Base-by-base conservation (phyloP, 1,284 basidiomycete species). In the Cutaneotrichosporon arboriforme region DNA sequence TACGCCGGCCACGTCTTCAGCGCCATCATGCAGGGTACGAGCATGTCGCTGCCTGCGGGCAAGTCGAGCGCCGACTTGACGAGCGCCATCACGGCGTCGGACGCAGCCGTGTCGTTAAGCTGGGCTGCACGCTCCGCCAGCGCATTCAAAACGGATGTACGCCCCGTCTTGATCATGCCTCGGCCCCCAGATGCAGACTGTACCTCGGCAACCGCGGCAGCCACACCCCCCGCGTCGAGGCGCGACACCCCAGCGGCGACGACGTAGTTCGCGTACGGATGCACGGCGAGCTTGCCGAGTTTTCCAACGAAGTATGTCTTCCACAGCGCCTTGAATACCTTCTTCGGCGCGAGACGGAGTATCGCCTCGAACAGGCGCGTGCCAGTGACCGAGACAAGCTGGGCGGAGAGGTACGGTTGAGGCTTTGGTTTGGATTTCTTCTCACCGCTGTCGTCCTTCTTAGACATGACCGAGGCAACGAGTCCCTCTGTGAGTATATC, bases 191-290 rank as follows among this genome's bases (percentile, higher is more conserved):
- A 81, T 75, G 62, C 61, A 1, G 35, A 79, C 79, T 74, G 74
- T 67, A 89, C 80, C 55, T 84, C 82, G 46, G 76, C 74, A 38
- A 84, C 74, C 1, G 85, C 77, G n/a, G 78, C 78, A 4, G 71
- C 65, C n/a, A 94, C 68, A 56, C 85, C 81, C 5, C 76, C 73
- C 8, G 70, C 73, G 26, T 80, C 78, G 17, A 84, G 70, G 37
- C 87, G 78, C 46, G 81, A 81, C 14, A 93, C 60, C 0, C 84
- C 87, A 66, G 84, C 86, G 0, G 90, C 86, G 7, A 91, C 79
- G 15, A 94, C 90, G 65, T 90, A 97, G 69, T 96, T 96, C 20
- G 88, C 89, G 3, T 91, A 87, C 1, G 91, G 90, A 72, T 97
- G 92, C 12, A 80, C 76, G 4, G 86, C 83, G 22, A 94, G 77